Percentiles rank a stretch among this genome's conserved stretches.
phyloP scores from a whole-genome alignment of 169 alveolate species.

The Plasmodium vinckei region DNA sequence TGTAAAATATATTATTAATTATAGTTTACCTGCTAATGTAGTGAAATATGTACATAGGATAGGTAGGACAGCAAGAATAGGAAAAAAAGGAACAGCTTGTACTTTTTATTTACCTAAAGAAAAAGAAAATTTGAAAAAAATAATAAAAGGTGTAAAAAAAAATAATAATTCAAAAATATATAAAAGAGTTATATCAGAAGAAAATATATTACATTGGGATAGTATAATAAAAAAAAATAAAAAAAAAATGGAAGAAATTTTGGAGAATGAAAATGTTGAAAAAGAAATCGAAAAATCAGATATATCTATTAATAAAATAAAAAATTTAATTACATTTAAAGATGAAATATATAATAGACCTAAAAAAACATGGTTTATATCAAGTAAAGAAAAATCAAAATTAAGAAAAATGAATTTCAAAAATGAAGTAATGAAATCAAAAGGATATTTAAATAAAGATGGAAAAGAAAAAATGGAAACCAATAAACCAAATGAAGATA shows the following conservation, averaged over 20 bases:
- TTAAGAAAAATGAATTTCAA: constrained; percentile 31
- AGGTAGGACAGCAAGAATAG: constrained; percentile 97
- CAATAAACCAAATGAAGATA: constrained; percentile 7
- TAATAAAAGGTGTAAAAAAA: constrained; percentile 81
- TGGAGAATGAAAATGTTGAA: constrained; percentile 82
- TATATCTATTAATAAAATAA: constrained; percentile 81
- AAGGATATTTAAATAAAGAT: background rate
- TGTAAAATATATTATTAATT: constrained; percentile 93
- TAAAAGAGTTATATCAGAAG: constrained; percentile 59
- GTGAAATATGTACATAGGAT: constrained; percentile 94
- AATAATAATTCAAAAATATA: constrained; percentile 43
- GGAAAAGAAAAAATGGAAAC: background rate
- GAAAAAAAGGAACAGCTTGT: constrained; percentile 92
- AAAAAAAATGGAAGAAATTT: constrained; percentile 79
- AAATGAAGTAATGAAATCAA: constrained; percentile 13
- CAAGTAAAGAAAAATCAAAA: constrained; percentile 62
- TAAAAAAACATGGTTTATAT: constrained; percentile 78
- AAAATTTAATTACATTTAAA: constrained; percentile 82
- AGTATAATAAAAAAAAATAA: constrained; percentile 78
- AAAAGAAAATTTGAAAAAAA: constrained; percentile 84
- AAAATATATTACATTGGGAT: constrained; percentile 77
- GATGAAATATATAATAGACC: constrained; percentile 85
- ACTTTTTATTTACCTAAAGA: constrained; percentile 94
- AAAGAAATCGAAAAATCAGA: constrained; percentile 85
- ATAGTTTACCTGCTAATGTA: constrained; percentile 93